Evolutionary conservation across 495 filamentous ascomycete species (phyloP).

Genomic region (Podospora pseudopauciseta): DNA sequence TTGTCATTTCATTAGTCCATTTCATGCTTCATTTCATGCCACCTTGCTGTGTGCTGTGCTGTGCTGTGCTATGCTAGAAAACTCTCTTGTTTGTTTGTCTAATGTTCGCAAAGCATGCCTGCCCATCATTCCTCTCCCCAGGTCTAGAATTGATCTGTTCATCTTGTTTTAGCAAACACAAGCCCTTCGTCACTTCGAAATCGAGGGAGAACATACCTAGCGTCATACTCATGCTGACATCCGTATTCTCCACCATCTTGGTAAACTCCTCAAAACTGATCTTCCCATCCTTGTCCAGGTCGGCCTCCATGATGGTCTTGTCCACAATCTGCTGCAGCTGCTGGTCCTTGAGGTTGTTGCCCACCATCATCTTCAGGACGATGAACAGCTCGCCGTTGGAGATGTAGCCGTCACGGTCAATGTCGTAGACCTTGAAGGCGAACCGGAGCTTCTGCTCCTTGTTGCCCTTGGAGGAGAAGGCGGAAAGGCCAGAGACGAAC

Average conservation of each 20-base stretch:
- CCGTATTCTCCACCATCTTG: constrained; percentile 97
- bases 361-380: constrained; percentile 99
- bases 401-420: constrained; percentile 97
- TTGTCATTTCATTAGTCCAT: neutral
- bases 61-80: neutral
- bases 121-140: neutral
- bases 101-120: neutral
- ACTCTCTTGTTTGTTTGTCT: neutral
- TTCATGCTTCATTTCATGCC: neutral
- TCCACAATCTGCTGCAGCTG: constrained; percentile 98
- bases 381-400: constrained; percentile 99
- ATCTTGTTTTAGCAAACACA: neutral
- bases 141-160: neutral
- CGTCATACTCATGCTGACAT: constrained; percentile 98
- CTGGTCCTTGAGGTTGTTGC: constrained; percentile 98
- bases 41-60: neutral
- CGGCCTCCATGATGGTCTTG: constrained; percentile 99
- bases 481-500: constrained; percentile 92
- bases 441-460: constrained; percentile 98
- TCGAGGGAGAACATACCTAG: constrained; percentile 59
- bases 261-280: constrained; percentile 99
- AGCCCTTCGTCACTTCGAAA: neutral
- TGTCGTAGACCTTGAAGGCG: constrained; percentile 99
- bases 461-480: constrained; percentile 96
- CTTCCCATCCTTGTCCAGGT: constrained; percentile 92